Percentiles rank a stretch among this genome's conserved stretches.
These are phyloP conservation scores for Lathyrus tuberosus DNA, from an alignment of 306 rosid species.

Conservation along the genomic window DNA sequence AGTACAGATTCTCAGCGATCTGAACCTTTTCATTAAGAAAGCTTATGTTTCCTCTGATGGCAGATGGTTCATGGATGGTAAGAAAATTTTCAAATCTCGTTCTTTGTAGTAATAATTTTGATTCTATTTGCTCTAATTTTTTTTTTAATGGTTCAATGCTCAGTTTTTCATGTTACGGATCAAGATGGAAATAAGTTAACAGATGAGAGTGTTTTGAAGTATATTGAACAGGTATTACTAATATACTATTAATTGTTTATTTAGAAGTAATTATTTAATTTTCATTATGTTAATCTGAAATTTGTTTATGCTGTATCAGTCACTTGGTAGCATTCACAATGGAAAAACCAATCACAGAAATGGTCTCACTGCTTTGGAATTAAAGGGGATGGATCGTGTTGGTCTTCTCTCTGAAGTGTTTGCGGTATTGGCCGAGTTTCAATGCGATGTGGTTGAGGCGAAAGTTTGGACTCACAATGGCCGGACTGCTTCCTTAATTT, in stretches of 20 bases:
- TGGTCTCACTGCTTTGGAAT: conserved; percentile 77
- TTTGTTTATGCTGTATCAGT: conserved; percentile 47
- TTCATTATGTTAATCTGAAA: background rate
- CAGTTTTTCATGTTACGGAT: conserved; percentile 97
- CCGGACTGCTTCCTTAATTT: conserved; percentile 70
- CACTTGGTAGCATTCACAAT: conserved; percentile 67
- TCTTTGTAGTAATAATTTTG: background rate
- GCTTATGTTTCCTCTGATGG: conserved; percentile 96
- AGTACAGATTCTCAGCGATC: conserved; percentile 85
- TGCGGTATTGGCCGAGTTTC: conserved; percentile 77
- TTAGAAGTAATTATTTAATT: background rate
- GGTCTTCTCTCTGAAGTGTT: conserved; percentile 93
- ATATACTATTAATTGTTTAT: background rate
- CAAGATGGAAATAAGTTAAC: conserved; percentile 80
- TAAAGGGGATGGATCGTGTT: conserved; percentile 81
- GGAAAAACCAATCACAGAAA: conserved; percentile 47
- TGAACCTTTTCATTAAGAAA: conserved; percentile 78
- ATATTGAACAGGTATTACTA: conserved; percentile 79
- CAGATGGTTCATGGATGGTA: conserved; percentile 98
- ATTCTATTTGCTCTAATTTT: conserved; percentile 2
- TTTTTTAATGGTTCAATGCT: conserved; percentile 10
- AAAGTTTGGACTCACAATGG: conserved; percentile 97
- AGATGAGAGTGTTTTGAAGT: conserved; percentile 74
- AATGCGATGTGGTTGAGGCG: conserved; percentile 87
- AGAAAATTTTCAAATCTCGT: conserved; percentile 16